Evolutionary conservation across 805 yeast species (phyloP), one percentile per base, ranked within the genome.

Genomic region (Kodamaea hsintzibuensis): DNA sequence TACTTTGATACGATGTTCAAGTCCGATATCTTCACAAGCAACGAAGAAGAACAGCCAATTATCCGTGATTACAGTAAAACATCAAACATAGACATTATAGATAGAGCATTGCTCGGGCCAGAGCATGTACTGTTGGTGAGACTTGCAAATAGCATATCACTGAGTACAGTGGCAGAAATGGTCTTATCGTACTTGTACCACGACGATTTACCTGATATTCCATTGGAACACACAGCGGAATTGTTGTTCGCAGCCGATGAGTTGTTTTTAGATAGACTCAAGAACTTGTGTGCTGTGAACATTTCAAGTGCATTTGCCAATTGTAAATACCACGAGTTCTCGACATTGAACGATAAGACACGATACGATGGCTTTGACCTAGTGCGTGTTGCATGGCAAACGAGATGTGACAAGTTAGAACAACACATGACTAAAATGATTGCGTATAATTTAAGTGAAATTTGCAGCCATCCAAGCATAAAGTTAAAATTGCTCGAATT

Each of bases 341-440:
- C 44, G 8, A 17, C 47, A 1, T 58, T 70, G 40, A 60, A 61
- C 6, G 58, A 64, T 0, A 46, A 57, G 2, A 40, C 65, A 1
- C 73, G 72, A 7, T 71, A 74, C 52, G 70, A 81, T 17, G 70
- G 83, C 0, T 86, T 74, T 62, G 88, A 85, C 25, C 70, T 87
- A 13, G 67, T 89, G 19, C 69, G 83, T 51, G 80, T 86, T 1
- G 84, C 87, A 0, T 89, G 96, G 95, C 80, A 78, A 14, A 80
- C 88, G 0, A 71, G 86, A 38, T 72, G 86, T 47, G 87, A 83
- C 53, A 74, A 89, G 48, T 65, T 89, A 22, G 95, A 88, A 61
- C 82, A 81, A 27, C 82, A 74, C 60, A 82, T 81, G 6, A 89
- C 92, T 0, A 74, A 80, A 55, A 59, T 77, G 33, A 75, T 88